Evolutionary conservation across 164 flowering plant genomes (phyloP), one percentile per base, ranked within the genome.

Genomic region (Dillenia turbinata): DNA sequence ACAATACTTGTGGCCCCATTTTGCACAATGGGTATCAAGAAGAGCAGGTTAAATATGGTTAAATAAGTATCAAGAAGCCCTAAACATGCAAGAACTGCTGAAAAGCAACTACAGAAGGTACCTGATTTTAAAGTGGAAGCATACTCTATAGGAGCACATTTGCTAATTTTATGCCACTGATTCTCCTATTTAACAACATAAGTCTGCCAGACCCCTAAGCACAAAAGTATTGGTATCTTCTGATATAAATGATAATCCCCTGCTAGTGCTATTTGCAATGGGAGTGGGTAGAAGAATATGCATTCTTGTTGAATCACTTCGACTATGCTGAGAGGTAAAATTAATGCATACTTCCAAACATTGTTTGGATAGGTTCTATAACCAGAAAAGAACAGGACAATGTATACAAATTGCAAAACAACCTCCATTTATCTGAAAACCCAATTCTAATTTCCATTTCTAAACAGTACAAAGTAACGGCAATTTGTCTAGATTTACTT

Each of bases 1-100:
- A 95, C 99, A 54, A 90, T 92, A 75, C 99, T 95, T 54, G 99
- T 95, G 15, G 99, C 90, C 56, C 99, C 99, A 81, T 95, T 94
- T 83, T 95, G 97, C 70, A 95, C 96, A 69, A 95, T 68, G 62
- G 85, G n/a, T n/a, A n/a, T n/a, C n/a, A n/a, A 71, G 66, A 46
- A 22, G 54, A 19, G 1, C 22, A 19, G 22, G 22, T 19, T 19
- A 26, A 63, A 53, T 13, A 13, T 54, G 26, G 16, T 43, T 52
- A 63, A 68, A 55, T 14, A 52, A 12, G 44, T 9, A 44, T 16
- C 10, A 26, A 40, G 15, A 12, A 33, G 56, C 47, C n/a, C 44
- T 11, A 63, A n/a, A 63, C 12, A 47, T 9, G 57, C 19, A 17
- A 54, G 8, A 43, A 9, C 26, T 10, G 52, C 43, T 51, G 44